A percentile compares a stretch with the other conserved stretches of the same genome.
These are phyloP conservation scores for Fusarium graminum DNA, from an alignment of 2,329 filamentous ascomycete species.

Conservation along the genomic window DNA sequence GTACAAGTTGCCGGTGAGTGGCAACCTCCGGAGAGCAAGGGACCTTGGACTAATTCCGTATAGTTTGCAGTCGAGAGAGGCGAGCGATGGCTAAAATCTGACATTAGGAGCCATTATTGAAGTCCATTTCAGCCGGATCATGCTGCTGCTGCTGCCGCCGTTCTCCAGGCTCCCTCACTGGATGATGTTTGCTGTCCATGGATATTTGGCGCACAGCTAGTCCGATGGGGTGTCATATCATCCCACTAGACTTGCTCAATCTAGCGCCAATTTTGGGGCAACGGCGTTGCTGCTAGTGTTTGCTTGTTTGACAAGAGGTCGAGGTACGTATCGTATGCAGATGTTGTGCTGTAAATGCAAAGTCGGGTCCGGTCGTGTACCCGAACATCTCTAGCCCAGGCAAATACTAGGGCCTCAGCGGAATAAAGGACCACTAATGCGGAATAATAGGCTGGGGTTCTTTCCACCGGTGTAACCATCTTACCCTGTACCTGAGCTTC, in stretches of 20 bases:
- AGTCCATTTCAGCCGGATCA: slow-evolving; percentile 17
- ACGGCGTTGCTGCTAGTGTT: slow-evolving; percentile 16
- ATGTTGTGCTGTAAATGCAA: neutral
- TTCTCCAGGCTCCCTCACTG: neutral
- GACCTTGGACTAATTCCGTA: slow-evolving; percentile 9
- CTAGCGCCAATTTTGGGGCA: slow-evolving; percentile 15
- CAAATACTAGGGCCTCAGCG: neutral
- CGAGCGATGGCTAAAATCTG: slow-evolving; percentile 33
- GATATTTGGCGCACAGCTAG: slow-evolving; percentile 9
- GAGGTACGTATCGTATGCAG: neutral
- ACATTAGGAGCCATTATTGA: slow-evolving; percentile 16
- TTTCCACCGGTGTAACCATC: neutral
- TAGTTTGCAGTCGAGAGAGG: slow-evolving; percentile 2
- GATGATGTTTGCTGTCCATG: neutral
- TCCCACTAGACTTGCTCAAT: slow-evolving; percentile 3
- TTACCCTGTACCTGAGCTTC: slow-evolving; percentile 7
- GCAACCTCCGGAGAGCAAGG: slow-evolving; percentile 12
- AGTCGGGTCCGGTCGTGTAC: neutral
- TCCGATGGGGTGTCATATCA: slow-evolving; percentile 11
- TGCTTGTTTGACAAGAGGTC: slow-evolving; percentile 5
- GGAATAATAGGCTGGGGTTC: too few species aligned
- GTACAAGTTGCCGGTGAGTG: slow-evolving; percentile 1
- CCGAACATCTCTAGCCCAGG: neutral
- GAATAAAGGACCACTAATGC: neutral
- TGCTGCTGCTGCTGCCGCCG: neutral